Evolutionary conservation across 2,329 filamentous ascomycete genomes (phyloP), one percentile per base, ranked within the genome.

Genomic region (Zymoseptoria passerinii): DNA sequence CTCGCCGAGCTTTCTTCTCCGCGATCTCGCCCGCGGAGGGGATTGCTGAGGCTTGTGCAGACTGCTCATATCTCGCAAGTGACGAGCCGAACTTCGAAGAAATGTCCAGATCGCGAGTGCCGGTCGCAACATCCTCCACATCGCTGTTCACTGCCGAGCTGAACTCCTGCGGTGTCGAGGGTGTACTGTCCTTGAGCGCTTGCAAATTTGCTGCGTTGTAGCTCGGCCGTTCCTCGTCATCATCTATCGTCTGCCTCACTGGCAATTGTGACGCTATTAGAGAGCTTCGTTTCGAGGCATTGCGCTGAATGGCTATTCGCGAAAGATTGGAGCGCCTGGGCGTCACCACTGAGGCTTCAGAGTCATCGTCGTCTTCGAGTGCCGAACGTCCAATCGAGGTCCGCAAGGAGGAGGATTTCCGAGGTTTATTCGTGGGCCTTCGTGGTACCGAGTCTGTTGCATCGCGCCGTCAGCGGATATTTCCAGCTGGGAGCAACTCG

Each of bases 201-300:
- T 89, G 85, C 19, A 99, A 79, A 64, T 92, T 90, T 66, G 95
- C 90, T 68, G 88, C 89, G 76, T 83, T 95, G 72, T 99, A 97
- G 59, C 78, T 87, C 0, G 90, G 91, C 44, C 87, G 79, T 54
- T 86, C 86, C 16, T 87, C 84, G 13, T 89, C 85, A 13, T 69
- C 64, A 13, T 69, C 64, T 44, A 84, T 81, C 5, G 78, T 76
- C 0, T 82, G 78, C 9, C 72, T 65, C 50, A 69, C 65, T 8
- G 72, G 83, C 0, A 89, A 72, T 23, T 68, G 63, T 2, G 78
- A 76, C n/a, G 78, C 73, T 67, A 75, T 68, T 0, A 77, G 76
- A 9, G 78, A 74, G 40, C 50, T 27, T 29, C 75, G 73, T 75
- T 87, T 71, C 70, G 80, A 76, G 0, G 87, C 83, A 68, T 83